Evolutionary conservation across 148 eudicot genomes (phyloP), one percentile per base, ranked within the genome.

Genomic region (Rhododendron mucronatum): DNA sequence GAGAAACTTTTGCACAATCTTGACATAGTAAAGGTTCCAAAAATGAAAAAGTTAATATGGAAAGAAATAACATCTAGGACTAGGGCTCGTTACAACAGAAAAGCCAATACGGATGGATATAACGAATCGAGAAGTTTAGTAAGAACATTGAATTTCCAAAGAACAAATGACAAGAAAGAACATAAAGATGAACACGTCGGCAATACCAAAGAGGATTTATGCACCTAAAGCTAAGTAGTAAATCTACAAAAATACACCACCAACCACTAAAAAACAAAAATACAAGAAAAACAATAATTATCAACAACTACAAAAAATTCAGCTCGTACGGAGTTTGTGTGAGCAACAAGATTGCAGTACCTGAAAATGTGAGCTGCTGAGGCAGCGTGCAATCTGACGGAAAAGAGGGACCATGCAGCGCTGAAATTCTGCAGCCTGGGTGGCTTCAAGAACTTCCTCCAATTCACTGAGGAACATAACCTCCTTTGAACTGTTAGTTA

Each of bases 371-470:
- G 89, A 89, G 86, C 94, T 91, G 26, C 84, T 91, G 55, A 90
- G 82, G 87, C 92, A 88, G 18, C 80, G 89, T n/a, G 91, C 88
- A 82, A 92, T 89, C 82, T 86, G 92, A 51, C 83, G 90, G 78
- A 92, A 91, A 86, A 92, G 91, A 87, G 92, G 92, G 71, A 90
- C 92, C 92, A 91, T 92, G 84, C 91, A 91, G 77, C 90, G 89
- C 83, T 92, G 90, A 77, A 92, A 91, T 59, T 91, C 92, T 23
- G 94, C 90, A 80, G 84, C 86, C 75, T 91, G 92, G 23, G 94
- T 92, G 37, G 90, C 91, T 91, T 92, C 92, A 53, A 92, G 71
- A 83, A 92, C 90, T 87, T 92, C 94, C 86, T 92, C 94, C 83
- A 92, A 80, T 89, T 92, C 94, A 85, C 89, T 82, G 41, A 92